Percentiles rank a stretch among this genome's conserved stretches.
These are phyloP conservation scores for Bocquillonia castaneifolia DNA, from an alignment of 441 rosid species.

Conservation along the genomic window DNA sequence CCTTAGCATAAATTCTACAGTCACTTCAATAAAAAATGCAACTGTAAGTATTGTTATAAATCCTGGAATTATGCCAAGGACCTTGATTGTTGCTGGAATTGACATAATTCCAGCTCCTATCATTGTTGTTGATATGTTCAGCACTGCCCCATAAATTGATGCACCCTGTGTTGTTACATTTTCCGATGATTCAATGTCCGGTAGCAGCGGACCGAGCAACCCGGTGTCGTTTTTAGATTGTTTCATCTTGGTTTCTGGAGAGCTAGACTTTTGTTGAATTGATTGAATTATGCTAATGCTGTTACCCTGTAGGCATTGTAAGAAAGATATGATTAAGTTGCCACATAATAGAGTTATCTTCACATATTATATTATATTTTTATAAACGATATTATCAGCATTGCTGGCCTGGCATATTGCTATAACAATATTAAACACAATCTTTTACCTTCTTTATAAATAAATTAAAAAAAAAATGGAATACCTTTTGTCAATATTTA, in stretches of 20 bases:
- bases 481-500: too few species aligned
- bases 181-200: neutral
- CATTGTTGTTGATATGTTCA: conserved; percentile 49
- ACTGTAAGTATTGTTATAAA: conserved; percentile 26
- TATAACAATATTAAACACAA: too few species aligned
- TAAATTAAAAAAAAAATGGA: too few species aligned
- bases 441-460: too few species aligned
- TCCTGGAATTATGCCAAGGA: conserved; percentile 44
- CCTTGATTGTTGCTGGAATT: conserved; percentile 52
- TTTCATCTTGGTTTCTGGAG: conserved; percentile 1
- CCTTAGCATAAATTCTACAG: conserved; percentile 46
- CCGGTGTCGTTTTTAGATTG: neutral
- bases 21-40: conserved; percentile 40
- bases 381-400: too few species aligned
- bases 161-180: conserved; percentile 8
- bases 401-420: too few species aligned
- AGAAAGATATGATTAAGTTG: too few species aligned
- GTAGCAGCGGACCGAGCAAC: conserved; percentile 14
- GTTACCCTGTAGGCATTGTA: too few species aligned
- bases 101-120: conserved; percentile 64
- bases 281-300: too few species aligned
- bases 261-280: neutral
- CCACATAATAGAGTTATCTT: too few species aligned
- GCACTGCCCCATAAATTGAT: conserved; percentile 37
- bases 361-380: too few species aligned